A percentile compares a stretch with the other conserved stretches of the same genome.
These are phyloP conservation scores for Fusarium circinatum DNA, from an alignment of 2,329 filamentous ascomycete species.

Conservation along the genomic window DNA sequence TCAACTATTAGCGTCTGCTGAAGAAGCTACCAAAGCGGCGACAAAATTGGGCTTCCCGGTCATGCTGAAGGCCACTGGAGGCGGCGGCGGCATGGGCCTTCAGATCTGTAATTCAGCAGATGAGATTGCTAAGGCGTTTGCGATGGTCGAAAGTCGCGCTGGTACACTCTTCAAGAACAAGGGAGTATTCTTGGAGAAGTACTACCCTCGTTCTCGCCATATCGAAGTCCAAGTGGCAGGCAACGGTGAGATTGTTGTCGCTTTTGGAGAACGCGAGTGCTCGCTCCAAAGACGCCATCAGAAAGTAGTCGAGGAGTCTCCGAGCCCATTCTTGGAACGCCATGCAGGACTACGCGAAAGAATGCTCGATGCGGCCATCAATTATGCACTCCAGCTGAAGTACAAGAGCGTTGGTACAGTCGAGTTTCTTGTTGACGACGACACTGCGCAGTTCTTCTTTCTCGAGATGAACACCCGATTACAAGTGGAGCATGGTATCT, in stretches of 20 bases:
- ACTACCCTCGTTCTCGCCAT: background rate
- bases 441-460: conserved; percentile 61
- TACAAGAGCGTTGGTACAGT: conserved; percentile 44
- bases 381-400: background rate
- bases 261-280: conserved; percentile 74
- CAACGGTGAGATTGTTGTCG: conserved; percentile 48
- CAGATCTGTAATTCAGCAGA: background rate
- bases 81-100: background rate
- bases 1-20: background rate
- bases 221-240: background rate
- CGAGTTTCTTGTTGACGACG: background rate
- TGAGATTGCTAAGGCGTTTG: background rate
- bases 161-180: background rate
- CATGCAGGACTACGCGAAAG: background rate
- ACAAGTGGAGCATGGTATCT: conserved; percentile 83
- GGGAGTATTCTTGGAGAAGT: background rate
- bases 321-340: background rate
- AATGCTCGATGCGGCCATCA: background rate
- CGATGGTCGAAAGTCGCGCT: background rate
- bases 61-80: background rate
- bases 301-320: conserved; percentile 59
- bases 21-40: background rate
- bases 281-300: conserved; percentile 75
- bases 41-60: background rate
- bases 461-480: conserved; percentile 68